Base-by-base conservation (phyloP, 2,329 filamentous ascomycete species). In the Aspergillus nomiae region DNA sequence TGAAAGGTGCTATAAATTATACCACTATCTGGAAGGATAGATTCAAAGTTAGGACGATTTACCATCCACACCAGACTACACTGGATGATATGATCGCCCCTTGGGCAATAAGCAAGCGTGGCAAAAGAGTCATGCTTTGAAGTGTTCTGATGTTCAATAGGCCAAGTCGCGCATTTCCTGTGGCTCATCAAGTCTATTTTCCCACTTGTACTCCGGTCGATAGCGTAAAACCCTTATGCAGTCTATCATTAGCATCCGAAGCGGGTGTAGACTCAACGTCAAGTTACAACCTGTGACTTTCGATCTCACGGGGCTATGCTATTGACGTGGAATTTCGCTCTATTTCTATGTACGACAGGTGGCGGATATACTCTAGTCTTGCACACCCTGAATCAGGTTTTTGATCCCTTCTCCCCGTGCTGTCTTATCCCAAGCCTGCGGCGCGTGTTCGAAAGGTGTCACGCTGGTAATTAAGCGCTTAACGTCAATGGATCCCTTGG, bases 381-480 rank as follows among this genome's bases (percentile, higher is more conserved):
- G 46, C 9, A 65, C 60, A 3, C 68, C 69, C 19, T 63, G 60
- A 62, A 72, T 71, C 53, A 72, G 56, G 1, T 65, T 69, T 60
- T 73, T 72, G n/a, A 67, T 67, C 3, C 65, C 67, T 36, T 72
- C 57, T 0, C 66, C 69, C n/a, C 60, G 57, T 24, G 54, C 65
- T 6, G 63, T 69, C 41, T 61, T 71, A 61, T 76, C 72, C 74
- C 72, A 78, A 19, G 77, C 77, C 28, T 76, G 67, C 16, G 71
- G 65, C 5, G 72, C 71, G n/a, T 72, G 65, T 53, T 78, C 73
- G 61, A 78, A 76, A 0, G 70, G 68, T 45, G 74, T 71, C 12
- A 74, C 61, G 48, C 72, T 72, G 1, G 72, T 77, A 5, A 78
- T 75, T 21, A 78, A 66, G 0, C 68, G 64, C 59, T 70, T 73